Base-by-base conservation (phyloP, 192 early-diverging fungal species). In the Coemansia erecta region DNA sequence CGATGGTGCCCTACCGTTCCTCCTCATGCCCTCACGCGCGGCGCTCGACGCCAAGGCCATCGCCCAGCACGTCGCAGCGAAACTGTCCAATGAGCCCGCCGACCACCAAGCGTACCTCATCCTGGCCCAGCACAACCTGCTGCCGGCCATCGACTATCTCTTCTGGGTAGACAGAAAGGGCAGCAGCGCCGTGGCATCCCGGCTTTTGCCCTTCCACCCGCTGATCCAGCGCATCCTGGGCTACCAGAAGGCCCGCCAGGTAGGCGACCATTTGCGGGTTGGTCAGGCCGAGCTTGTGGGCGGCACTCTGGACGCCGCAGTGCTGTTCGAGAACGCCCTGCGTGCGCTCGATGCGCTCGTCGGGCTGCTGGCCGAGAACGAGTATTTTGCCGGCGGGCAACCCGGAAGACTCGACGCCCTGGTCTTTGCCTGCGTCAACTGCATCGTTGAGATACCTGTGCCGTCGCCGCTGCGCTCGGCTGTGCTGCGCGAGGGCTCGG, bases 131-230 rank as follows among this genome's bases (percentile, higher is more conserved):
- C 61, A 50, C 23, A 64, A 58, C 26, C 35, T 77, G 24, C 22
- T 68, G 2, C 75, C 75, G 1, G 65, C 62, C 4, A 19, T 54
- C n/a, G 66, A 72, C 58, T 77, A 77, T 33, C 33, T 72, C 44
- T 23, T 39, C 11, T 77, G 75, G 75, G 62, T 67, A 6, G 75
- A 77, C 24, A 61, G 63, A 0, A 57, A 35, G 4, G 75, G 75
- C 10, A 61, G 58, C 28, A 40, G 19, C 1, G 54, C 71, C 2
- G 4, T 31, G 4, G 2, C 7, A 7, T 7, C 28, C 28, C 28
- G 28, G 4, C 28, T 31, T 2, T 7, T 31, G 28, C 28, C 28
- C 28, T 31, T 31, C 28, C 28, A 31, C 28, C 28, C 28, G 4
- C 28, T 31, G 28, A 7, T 31, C 13, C 26, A 42, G 50, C 41